phyloP scores from a whole-genome alignment of 805 yeast species.

The Ogataea saltuana region DNA sequence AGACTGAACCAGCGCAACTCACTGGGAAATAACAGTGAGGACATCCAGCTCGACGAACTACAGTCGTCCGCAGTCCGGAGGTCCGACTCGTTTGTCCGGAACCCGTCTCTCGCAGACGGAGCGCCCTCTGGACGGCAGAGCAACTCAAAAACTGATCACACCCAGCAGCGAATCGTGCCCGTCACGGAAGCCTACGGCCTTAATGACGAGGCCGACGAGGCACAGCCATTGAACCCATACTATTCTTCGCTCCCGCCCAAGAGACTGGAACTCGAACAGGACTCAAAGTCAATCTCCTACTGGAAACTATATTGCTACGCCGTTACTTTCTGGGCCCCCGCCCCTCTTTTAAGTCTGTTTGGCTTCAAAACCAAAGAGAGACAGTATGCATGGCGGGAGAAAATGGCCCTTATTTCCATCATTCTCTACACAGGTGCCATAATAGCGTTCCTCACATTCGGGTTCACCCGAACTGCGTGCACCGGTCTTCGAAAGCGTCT shows the following conservation, averaged over 20 bases:
- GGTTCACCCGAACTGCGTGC: conserved; percentile 85
- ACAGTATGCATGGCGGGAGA: conserved; percentile 97
- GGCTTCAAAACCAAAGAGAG: conserved; percentile 80
- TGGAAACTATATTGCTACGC: conserved; percentile 83
- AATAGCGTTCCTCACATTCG: conserved; percentile 87
- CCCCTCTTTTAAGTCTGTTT: conserved; percentile 63
- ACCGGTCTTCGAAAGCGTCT: conserved; percentile 47
- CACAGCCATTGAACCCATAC: conserved; percentile 29
- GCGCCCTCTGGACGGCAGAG: background rate
- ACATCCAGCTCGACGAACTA: conserved; percentile 5
- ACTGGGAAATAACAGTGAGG: background rate
- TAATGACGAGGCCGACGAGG: conserved; percentile 22
- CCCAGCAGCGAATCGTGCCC: conserved; percentile 3
- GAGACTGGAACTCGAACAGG: conserved; percentile 26
- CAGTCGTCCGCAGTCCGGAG: background rate
- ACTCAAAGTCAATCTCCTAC: conserved; percentile 33
- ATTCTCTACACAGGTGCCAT: conserved; percentile 72
- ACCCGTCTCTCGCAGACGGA: background rate
- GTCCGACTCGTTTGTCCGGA: background rate
- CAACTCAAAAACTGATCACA: background rate
- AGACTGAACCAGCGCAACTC: conserved; percentile 1
- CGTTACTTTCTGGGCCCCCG: conserved; percentile 92
- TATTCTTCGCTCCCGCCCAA: conserved; percentile 26
- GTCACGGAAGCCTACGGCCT: conserved; percentile 25
- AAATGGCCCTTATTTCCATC: conserved; percentile 78